Conservation (phyloP, 371 early-diverging fungal species). For the Mucor circinelloides region DNA sequence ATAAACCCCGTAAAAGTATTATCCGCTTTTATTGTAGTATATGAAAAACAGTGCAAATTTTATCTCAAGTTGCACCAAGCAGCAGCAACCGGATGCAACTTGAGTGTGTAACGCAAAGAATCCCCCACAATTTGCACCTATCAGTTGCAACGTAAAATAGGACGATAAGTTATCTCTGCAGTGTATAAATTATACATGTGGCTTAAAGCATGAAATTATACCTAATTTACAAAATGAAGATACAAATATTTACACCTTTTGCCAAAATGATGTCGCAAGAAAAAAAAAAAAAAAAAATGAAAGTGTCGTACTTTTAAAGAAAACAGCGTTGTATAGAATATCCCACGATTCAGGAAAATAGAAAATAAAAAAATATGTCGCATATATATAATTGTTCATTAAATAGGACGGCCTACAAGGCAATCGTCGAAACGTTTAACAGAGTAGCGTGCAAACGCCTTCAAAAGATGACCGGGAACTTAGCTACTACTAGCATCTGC, state of each 20-base stretch:
- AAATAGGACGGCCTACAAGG: no score
- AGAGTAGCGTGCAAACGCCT: no score
- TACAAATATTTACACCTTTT: neutral
- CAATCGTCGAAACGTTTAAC: no score
- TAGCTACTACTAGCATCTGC: no score
- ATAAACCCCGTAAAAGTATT: conserved; percentile 10
- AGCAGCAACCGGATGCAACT: neutral
- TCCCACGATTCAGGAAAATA: no score
- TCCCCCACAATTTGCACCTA: neutral
- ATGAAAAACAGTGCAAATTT: neutral
- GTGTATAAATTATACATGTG: neutral
- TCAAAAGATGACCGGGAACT: no score
- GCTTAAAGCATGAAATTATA: neutral
- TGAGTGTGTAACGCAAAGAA: neutral
- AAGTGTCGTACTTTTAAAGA: no score
- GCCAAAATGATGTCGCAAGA: neutral
- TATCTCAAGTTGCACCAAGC: neutral
- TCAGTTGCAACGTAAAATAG: neutral
- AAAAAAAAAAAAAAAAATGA: no score
- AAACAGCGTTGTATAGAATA: no score
- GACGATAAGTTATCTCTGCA: neutral
- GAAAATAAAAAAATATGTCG: no score
- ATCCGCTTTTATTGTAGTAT: neutral
- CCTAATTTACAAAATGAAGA: neutral
- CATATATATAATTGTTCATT: no score